Evolutionary conservation across 169 alveolate genomes (phyloP).

Genomic region (Eimeria necatrix): DNA sequence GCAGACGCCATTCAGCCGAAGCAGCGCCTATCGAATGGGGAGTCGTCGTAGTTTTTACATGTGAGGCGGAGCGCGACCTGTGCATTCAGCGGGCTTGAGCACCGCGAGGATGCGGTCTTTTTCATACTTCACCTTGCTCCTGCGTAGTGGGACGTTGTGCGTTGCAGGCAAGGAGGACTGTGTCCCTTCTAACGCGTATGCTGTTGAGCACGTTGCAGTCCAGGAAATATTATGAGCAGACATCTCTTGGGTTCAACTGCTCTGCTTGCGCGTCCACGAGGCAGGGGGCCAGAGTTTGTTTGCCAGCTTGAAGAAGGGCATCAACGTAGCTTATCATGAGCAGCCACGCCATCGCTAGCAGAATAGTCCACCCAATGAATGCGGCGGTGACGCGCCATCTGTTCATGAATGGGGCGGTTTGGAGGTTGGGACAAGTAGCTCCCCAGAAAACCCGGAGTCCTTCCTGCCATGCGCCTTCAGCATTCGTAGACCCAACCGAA

Average conservation of each 20-base stretch:
- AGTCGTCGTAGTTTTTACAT: constrained; percentile 73
- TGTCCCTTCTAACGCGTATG: constrained; percentile 17
- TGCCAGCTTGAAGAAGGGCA: constrained; percentile 27
- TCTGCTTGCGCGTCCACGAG: not conserved
- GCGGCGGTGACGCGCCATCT: not conserved
- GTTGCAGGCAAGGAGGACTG: constrained; percentile 65
- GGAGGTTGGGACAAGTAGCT: not conserved
- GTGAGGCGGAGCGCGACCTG: constrained; percentile 61
- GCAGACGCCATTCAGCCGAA: constrained; percentile 43
- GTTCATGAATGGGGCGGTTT: not conserved
- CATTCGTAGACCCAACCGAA: not conserved
- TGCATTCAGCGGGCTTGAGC: not conserved
- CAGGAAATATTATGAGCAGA: constrained; percentile 58
- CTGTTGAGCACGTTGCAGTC: constrained; percentile 57
- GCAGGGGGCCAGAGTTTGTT: not conserved
- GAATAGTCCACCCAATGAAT: constrained; percentile 45
- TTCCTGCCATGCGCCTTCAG: constrained; percentile 27
- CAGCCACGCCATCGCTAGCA: constrained; percentile 38
- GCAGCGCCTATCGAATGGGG: constrained; percentile 78
- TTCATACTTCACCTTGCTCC: not conserved
- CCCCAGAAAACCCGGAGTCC: not conserved
- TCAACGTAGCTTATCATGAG: constrained; percentile 21
- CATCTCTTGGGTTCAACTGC: not conserved
- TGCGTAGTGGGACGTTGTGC: not conserved
- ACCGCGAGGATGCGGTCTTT: not conserved